A percentile compares a stretch with the other conserved stretches of the same genome.
Evolutionary conservation across 257 asterid genomes (phyloP).

Genomic region (Parsonsia alboflavescens): DNA sequence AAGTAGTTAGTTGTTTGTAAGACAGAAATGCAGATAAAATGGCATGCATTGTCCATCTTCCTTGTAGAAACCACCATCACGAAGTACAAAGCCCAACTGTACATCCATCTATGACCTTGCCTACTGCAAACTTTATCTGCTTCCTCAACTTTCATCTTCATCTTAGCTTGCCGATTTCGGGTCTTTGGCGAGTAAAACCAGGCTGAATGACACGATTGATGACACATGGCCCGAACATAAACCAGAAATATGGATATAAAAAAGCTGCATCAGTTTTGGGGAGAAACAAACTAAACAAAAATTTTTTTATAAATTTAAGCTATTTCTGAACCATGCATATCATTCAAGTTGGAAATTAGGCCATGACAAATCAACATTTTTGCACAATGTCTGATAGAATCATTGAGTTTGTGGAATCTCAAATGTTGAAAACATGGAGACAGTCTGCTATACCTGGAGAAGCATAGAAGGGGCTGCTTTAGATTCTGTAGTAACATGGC

Average conservation of each 20-base stretch:
- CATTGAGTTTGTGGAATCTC: not conserved
- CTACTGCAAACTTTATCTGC: not conserved
- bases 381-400: not conserved
- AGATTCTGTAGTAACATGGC: slow-evolving; percentile 37
- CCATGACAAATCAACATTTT: not conserved
- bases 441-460: slow-evolving; percentile 44
- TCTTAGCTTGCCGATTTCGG: slow-evolving; percentile 33
- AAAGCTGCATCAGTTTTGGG: slow-evolving; percentile 35
- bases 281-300: slow-evolving; percentile 22
- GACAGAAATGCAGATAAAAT: slow-evolving; percentile 3
- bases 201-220: slow-evolving; percentile 41
- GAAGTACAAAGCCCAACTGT: not conserved
- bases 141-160: not conserved
- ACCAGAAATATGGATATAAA: slow-evolving; percentile 38
- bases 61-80: slow-evolving; percentile 2
- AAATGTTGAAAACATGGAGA: not conserved
- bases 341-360: not conserved
- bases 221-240: slow-evolving; percentile 28
- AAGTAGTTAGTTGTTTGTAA: not conserved
- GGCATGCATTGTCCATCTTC: slow-evolving; percentile 1
- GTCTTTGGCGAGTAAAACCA: slow-evolving; percentile 53
- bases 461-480: slow-evolving; percentile 51
- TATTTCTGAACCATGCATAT: not conserved
- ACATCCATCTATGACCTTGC: not conserved
- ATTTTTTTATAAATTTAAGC: slow-evolving; percentile 1